phyloP scores from a whole-genome alignment of 2,329 filamentous ascomycete genomes.

The Alternaria ethzedia region DNA sequence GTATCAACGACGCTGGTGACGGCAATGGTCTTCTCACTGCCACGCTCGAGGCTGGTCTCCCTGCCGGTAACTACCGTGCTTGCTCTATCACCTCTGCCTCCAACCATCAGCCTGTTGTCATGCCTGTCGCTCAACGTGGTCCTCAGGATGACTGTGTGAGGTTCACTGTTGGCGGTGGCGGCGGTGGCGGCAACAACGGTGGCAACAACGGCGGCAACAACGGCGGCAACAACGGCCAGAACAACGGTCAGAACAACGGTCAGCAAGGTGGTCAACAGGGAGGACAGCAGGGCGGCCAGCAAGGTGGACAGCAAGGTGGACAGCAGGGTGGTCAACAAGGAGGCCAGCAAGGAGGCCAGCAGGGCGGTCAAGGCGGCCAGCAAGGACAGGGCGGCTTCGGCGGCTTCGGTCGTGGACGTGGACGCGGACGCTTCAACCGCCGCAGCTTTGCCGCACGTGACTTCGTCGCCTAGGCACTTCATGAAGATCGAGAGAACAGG shows the following conservation, averaged over 20 bases:
- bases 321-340: constrained; percentile 2
- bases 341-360: background rate
- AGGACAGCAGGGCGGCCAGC: background rate
- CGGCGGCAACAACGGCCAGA: background rate
- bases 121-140: constrained; percentile 63
- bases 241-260: background rate
- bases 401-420: constrained; percentile 18
- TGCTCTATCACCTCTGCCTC: constrained; percentile 59
- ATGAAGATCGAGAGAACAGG: background rate
- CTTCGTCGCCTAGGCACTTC: constrained; percentile 37
- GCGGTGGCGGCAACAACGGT: constrained; percentile 16
- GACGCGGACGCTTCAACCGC: constrained; percentile 16
- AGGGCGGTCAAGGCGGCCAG: constrained; percentile 10
- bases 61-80: constrained; percentile 57
- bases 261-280: background rate
- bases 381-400: constrained; percentile 18
- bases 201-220: constrained; percentile 13
- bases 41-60: constrained; percentile 55
- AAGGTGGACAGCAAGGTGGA: background rate
- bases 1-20: constrained; percentile 61
- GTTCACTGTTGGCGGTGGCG: constrained; percentile 51
- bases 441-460: constrained; percentile 42
- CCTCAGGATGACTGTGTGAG: constrained; percentile 61
- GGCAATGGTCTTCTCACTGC: constrained; percentile 56
- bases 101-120: constrained; percentile 64